Evolutionary conservation across 2,329 filamentous ascomycete species (phyloP), one percentile per base, ranked within the genome.

Genomic region (Diplocarpon rosae): DNA sequence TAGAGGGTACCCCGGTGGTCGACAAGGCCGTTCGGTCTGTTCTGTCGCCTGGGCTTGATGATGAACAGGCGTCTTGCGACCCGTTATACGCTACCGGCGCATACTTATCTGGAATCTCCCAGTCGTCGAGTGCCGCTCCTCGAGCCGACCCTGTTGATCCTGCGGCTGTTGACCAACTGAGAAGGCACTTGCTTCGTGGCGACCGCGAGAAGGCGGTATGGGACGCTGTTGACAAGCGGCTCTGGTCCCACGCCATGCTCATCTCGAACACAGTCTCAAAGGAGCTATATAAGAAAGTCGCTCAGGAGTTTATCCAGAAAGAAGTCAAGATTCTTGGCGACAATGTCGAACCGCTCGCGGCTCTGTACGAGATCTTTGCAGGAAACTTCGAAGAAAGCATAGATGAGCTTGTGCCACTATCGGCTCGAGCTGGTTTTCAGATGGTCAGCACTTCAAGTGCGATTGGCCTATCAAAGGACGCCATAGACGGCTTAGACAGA

Each of bases 191-290:
- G 4, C 70, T 94, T 8, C 69, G 76, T 43, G 92, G 93, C 9
- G 82, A 96, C 37, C 78, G 88, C 16, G 88, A 95, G 59, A 86
- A 89, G 54, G 92, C 92, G 5, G 85, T 93, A 0, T 96, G 90
- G 90, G 73, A 83, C 52, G 89, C 92, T 4, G 90, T 88, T 28
- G 92, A 98, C 62, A 88, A 89, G 62, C 79, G 89, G 39, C 69
- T 98, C 2, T 98, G 93, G 93, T 92, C 87, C 2, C 93, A 98
- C 63, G 93, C 92, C 2, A 84, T 98, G 74, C 71, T 98, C 15
- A 82, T 98, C 30, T 83, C 92, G 1, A 75, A 78, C 49, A 80
- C 78, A 0, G 63, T 94, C 6, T 92, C 86, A 1, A 70, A 85
- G 38, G 84, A 86, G 16, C 70, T 93, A 2, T 96, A 93, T 75